phyloP scores from a whole-genome alignment of 495 filamentous ascomycete genomes.

The Aspergillus mulundensis region DNA sequence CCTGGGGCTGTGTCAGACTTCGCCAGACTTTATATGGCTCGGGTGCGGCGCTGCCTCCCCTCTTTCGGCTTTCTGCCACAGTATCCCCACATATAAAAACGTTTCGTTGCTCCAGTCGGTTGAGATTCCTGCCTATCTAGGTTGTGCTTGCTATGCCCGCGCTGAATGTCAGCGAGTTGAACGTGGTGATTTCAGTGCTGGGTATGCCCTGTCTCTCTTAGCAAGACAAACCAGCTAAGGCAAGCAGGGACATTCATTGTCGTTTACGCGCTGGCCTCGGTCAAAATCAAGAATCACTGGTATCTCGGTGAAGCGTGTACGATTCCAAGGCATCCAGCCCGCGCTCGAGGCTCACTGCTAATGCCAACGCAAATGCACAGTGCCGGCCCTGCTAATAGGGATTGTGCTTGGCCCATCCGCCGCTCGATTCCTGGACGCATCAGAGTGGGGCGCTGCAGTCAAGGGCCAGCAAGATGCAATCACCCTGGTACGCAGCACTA shows the following conservation, averaged over 20 bases:
- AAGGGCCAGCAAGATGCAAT: constrained; percentile 7
- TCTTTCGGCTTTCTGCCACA: too few relatives aligned
- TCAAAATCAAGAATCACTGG: constrained; percentile 8
- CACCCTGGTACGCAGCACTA: background rate
- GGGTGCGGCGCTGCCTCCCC: too few relatives aligned
- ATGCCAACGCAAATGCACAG: background rate
- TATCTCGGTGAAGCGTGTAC: constrained; percentile 10
- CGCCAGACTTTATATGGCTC: too few relatives aligned
- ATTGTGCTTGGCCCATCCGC: constrained; percentile 7
- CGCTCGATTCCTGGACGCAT: constrained; percentile 4
- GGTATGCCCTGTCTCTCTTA: background rate
- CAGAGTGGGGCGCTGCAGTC: constrained; percentile 9
- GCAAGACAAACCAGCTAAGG: background rate
- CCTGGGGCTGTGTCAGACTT: too few relatives aligned
- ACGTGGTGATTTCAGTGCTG: background rate
- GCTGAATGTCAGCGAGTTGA: background rate
- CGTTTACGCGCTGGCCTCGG: constrained; percentile 1
- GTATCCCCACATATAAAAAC: too few relatives aligned
- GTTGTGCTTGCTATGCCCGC: background rate
- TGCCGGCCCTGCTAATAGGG: constrained; percentile 3
- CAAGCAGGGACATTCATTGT: constrained; percentile 4
- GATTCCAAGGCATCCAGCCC: background rate
- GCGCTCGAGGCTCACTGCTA: background rate
- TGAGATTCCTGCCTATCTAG: too few relatives aligned
- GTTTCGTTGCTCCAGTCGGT: too few relatives aligned